Evolutionary conservation across 169 alveolate genomes (phyloP), one percentile per base, ranked within the genome.

Genomic region (Eimeria falciformis): DNA sequence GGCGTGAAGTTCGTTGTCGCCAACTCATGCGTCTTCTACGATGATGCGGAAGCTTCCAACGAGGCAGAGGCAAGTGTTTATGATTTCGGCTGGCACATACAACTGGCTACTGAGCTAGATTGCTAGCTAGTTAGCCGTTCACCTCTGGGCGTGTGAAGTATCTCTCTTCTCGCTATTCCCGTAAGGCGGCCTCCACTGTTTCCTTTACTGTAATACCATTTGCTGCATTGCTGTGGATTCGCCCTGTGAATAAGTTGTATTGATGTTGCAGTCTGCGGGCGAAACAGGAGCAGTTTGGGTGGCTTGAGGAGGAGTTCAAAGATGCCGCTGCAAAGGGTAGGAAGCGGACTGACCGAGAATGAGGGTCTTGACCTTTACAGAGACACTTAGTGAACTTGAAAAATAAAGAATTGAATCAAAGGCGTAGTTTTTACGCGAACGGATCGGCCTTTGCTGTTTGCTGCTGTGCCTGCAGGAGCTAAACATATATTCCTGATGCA

Each of bases 11-110:
- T 75, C 43, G 85, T 75, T 0, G 66, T 25, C 5, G 85, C 85
- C 0, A 75, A 75, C 23, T 75, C 85, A 11, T 75, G 66, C 6
- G 65, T 75, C 27, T 43, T 75, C 62, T 75, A 75, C 46, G 43
- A 75, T 21, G 85, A 75, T 25, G 37, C 37, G 9, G 62, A 46
- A 0, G 23, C 85, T n/a, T 25, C 58, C 17, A 17, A 46, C 18
- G 65, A 23, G 21, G 85, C 85, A 45, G 85, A 75, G 85, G 85
- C 46, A 75, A 75, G 43, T n/a, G n/a, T n/a, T n/a, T n/a, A n/a
- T n/a, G n/a, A n/a, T n/a, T n/a, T n/a, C n/a, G n/a, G n/a, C n/a
- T n/a, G n/a, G n/a, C n/a, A n/a, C n/a, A n/a, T n/a, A 7, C 14
- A 50, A 1, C 5, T 14, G 7, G 62, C n/a, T 50, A 7, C 62